These are phyloP conservation scores for Suillus plorans DNA, from an alignment of 768 basidiomycete species.

Conservation along the genomic window DNA sequence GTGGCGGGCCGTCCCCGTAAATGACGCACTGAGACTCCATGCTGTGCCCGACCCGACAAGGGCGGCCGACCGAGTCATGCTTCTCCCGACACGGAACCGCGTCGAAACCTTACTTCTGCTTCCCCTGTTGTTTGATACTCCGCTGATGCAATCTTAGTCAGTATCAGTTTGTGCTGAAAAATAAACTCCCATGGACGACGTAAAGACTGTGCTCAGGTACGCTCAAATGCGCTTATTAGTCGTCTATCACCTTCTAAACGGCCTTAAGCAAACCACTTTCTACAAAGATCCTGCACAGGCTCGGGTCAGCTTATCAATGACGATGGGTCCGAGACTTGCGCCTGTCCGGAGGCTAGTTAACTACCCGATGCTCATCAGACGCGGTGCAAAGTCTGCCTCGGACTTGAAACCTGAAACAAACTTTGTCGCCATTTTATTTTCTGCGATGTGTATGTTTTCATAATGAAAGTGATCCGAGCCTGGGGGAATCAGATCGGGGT, in stretches of 20 bases:
- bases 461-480: not conserved
- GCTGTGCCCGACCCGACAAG: not conserved
- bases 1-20: too few species aligned
- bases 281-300: not conserved
- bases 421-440: not conserved
- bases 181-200: too few species aligned
- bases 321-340: not conserved
- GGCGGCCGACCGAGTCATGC: not conserved
- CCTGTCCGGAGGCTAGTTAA: not conserved
- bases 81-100: slow-evolving; percentile 2
- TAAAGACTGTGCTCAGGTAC: not conserved
- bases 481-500: not conserved
- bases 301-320: not conserved
- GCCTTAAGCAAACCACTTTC: not conserved
- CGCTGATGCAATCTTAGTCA: too few species aligned
- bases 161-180: too few species aligned
- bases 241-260: slow-evolving; percentile 7
- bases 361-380: not conserved
- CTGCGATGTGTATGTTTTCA: not conserved
- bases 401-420: not conserved
- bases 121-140: too few species aligned
- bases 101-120: too few species aligned
- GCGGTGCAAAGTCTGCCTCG: not conserved
- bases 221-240: not conserved
- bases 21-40: not conserved